Evolutionary conservation across 257 asterid genomes (phyloP).

Genomic region (Solanum etuberosum): DNA sequence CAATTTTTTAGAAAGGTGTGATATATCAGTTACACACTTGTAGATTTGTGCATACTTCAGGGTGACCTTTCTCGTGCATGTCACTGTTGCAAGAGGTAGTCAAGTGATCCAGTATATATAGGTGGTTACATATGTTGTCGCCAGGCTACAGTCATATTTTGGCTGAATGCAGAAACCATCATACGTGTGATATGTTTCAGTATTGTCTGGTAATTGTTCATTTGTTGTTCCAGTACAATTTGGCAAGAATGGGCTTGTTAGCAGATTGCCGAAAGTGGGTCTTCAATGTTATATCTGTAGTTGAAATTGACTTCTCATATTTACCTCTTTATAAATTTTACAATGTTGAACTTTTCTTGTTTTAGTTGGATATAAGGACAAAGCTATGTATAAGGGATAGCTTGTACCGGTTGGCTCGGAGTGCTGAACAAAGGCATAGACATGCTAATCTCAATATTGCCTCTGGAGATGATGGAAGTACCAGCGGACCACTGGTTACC

Average conservation of each 20-base stretch:
- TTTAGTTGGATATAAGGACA: conserved; percentile 71
- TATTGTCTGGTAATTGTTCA: background rate
- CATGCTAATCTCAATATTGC: conserved; percentile 15
- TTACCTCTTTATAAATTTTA: background rate
- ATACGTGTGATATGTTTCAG: background rate
- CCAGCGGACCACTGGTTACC: conserved; percentile 21
- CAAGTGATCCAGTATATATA: background rate
- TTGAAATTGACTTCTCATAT: background rate
- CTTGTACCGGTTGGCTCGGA: conserved; percentile 73
- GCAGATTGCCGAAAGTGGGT: background rate
- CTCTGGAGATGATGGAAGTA: conserved; percentile 32
- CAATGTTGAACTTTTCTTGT: conserved; percentile 12
- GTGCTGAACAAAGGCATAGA: conserved; percentile 74
- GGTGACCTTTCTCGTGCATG: background rate
- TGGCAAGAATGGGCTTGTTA: background rate
- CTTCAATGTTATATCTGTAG: background rate
- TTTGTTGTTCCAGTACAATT: background rate
- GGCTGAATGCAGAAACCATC: background rate
- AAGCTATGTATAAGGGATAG: conserved; percentile 89
- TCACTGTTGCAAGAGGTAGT: background rate
- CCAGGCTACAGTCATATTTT: background rate
- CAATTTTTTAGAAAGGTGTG: background rate
- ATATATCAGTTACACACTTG: background rate
- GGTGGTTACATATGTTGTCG: background rate
- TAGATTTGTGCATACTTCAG: background rate